Percentiles rank a stretch among this genome's conserved stretches.
Conservation (phyloP, 495 filamentous ascomycete species). For the Penicillium goetzii region DNA sequence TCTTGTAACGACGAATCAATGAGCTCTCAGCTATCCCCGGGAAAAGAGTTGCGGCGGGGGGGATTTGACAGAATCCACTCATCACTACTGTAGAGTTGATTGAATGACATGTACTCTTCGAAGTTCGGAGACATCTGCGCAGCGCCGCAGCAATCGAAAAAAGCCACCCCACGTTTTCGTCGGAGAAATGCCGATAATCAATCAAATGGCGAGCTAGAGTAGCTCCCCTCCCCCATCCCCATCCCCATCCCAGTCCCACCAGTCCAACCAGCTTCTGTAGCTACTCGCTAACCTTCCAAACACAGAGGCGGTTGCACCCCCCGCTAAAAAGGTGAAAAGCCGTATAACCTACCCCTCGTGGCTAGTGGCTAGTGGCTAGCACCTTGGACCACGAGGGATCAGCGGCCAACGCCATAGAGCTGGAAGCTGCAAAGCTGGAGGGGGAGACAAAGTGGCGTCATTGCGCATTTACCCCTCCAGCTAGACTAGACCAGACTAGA, state of each 20-base stretch:
- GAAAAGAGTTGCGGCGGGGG: slow-evolving; percentile 2
- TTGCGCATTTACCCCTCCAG: slow-evolving; percentile 7
- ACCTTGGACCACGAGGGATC: background rate
- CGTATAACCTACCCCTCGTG: background rate
- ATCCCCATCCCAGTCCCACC: background rate
- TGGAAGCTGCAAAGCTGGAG: background rate
- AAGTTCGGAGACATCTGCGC: background rate
- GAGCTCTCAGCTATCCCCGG: background rate
- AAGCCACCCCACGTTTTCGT: slow-evolving; percentile 18
- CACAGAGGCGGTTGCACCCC: slow-evolving; percentile 10
- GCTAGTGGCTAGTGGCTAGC: background rate
- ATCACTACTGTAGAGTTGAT: background rate
- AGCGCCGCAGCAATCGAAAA: background rate
- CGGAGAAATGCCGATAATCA: slow-evolving; percentile 10
- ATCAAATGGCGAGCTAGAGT: background rate
- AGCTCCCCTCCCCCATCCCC: too few relatives aligned
- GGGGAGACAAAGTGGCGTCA: slow-evolving; percentile 3
- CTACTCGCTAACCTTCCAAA: background rate
- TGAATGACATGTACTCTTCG: background rate
- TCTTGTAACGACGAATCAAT: background rate
- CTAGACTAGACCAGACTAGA: too few relatives aligned
- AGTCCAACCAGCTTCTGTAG: background rate
- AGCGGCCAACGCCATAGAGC: background rate
- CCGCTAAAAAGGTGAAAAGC: background rate
- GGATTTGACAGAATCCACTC: slow-evolving; percentile 4